Evolutionary conservation across 2,329 filamentous ascomycete species (phyloP).

Genomic region (Didymella sp.): DNA sequence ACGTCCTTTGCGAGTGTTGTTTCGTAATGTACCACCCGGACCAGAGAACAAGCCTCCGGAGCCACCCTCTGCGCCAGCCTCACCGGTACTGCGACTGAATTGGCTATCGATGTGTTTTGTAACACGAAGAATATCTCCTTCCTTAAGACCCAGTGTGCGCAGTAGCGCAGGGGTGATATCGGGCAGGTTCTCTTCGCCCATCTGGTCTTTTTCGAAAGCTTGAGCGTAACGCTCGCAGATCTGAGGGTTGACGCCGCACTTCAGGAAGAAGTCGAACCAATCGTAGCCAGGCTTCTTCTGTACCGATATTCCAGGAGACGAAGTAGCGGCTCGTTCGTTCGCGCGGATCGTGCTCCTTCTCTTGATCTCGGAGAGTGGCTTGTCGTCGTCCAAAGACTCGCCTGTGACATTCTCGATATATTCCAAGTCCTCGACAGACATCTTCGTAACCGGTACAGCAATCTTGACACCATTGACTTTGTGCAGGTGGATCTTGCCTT

Average conservation of each 20-base stretch:
- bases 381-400: slow-evolving; percentile 87
- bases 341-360: slow-evolving; percentile 55
- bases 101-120: slow-evolving; percentile 88
- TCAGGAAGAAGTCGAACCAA: slow-evolving; percentile 98
- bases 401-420: slow-evolving; percentile 92
- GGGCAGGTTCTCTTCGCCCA: slow-evolving; percentile 91
- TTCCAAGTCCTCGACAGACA: slow-evolving; percentile 93
- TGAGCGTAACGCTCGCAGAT: slow-evolving; percentile 94
- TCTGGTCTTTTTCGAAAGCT: slow-evolving; percentile 87
- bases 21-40: slow-evolving; percentile 85
- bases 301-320: slow-evolving; percentile 66
- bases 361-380: slow-evolving; percentile 84
- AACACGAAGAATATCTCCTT: slow-evolving; percentile 95
- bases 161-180: slow-evolving; percentile 86
- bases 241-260: slow-evolving; percentile 88
- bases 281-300: slow-evolving; percentile 82
- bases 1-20: slow-evolving; percentile 92
- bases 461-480: slow-evolving; percentile 99
- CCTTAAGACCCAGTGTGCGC: slow-evolving; percentile 88
- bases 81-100: slow-evolving; percentile 66
- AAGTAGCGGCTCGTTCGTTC: slow-evolving; percentile 56
- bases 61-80: slow-evolving; percentile 63
- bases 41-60: slow-evolving; percentile 89
- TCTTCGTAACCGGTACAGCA: slow-evolving; percentile 91
- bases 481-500: slow-evolving; percentile 96